phyloP scores from a whole-genome alignment of 352 stramenopile species.

The Phytopythium ostracodes region DNA sequence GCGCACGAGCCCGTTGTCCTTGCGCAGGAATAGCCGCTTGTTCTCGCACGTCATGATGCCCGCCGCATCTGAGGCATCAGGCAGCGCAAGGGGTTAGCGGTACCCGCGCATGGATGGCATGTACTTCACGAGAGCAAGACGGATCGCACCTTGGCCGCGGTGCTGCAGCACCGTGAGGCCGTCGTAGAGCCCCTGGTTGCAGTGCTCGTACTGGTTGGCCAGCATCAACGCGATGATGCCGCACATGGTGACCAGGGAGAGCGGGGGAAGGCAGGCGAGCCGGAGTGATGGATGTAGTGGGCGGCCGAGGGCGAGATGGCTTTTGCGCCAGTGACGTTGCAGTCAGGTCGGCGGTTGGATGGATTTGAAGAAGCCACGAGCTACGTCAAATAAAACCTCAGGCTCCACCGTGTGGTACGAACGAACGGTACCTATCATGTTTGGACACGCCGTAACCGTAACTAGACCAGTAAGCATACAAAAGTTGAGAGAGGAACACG shows the following conservation, averaged over 20 bases:
- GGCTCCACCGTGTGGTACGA: too few relatives aligned
- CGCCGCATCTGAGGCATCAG: constrained; percentile 58
- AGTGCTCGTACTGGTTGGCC: constrained; percentile 93
- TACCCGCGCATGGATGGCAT: not conserved
- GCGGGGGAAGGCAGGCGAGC: not conserved
- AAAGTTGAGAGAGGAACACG: not conserved
- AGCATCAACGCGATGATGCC: constrained; percentile 97
- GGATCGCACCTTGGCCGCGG: constrained; percentile 89
- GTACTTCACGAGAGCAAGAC: not conserved
- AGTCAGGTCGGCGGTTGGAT: not conserved
- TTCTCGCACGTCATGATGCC: constrained; percentile 96
- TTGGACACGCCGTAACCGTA: too few relatives aligned
- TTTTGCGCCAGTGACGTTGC: constrained; percentile 4
- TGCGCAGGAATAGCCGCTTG: constrained; percentile 94
- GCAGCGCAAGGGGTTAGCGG: not conserved
- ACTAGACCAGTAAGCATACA: not conserved
- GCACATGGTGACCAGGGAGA: constrained; percentile 86
- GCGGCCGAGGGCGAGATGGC: constrained; percentile 1
- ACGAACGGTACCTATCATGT: too few relatives aligned
- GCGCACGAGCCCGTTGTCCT: constrained; percentile 98
- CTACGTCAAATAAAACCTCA: not conserved
- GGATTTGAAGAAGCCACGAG: not conserved
- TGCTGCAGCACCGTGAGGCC: constrained; percentile 98
- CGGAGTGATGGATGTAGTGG: too few relatives aligned
- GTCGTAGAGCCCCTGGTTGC: constrained; percentile 95